Percentiles rank a stretch among this genome's conserved stretches.
These are phyloP conservation scores for Ettlia oleoabundans DNA, from an alignment of 139 green algal species.

Conservation along the genomic window DNA sequence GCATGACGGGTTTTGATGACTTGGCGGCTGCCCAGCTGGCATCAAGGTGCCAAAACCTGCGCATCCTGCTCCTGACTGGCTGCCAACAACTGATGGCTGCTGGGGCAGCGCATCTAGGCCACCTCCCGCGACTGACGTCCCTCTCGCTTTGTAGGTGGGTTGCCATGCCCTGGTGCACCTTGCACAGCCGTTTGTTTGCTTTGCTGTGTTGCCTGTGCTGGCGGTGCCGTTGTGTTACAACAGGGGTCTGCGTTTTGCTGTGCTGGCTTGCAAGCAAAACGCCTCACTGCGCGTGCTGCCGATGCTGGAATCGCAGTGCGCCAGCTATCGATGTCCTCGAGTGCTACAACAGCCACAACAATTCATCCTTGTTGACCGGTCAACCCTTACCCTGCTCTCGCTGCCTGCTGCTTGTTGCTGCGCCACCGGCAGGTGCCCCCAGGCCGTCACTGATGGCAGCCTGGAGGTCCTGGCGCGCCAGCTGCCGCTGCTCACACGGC, in stretches of 20 bases:
- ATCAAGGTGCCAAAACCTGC: background rate
- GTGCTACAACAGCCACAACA: too few species aligned
- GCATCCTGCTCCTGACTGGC: constrained; percentile 9
- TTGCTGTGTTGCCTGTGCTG: too few species aligned
- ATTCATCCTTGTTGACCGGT: background rate
- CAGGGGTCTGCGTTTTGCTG: too few species aligned
- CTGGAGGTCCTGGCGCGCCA: background rate
- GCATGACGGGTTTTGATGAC: background rate
- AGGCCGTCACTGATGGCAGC: background rate
- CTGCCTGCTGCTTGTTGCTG: background rate
- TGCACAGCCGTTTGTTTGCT: background rate
- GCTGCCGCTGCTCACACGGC: constrained; percentile 4
- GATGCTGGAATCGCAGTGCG: too few species aligned
- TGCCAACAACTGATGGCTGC: background rate
- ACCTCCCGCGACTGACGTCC: background rate
- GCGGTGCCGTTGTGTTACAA: too few species aligned
- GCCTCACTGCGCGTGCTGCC: too few species aligned
- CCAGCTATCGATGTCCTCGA: too few species aligned
- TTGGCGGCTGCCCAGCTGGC: background rate
- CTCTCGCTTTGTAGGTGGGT: constrained; percentile 14
- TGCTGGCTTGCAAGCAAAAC: too few species aligned
- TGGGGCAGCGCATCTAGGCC: background rate
- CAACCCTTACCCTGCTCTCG: background rate
- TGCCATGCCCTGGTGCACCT: background rate
- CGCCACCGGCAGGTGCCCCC: constrained; percentile 1